Evolutionary conservation across 1,284 basidiomycete genomes (phyloP), one percentile per base, ranked within the genome.

Genomic region (Tilletia walkeri): DNA sequence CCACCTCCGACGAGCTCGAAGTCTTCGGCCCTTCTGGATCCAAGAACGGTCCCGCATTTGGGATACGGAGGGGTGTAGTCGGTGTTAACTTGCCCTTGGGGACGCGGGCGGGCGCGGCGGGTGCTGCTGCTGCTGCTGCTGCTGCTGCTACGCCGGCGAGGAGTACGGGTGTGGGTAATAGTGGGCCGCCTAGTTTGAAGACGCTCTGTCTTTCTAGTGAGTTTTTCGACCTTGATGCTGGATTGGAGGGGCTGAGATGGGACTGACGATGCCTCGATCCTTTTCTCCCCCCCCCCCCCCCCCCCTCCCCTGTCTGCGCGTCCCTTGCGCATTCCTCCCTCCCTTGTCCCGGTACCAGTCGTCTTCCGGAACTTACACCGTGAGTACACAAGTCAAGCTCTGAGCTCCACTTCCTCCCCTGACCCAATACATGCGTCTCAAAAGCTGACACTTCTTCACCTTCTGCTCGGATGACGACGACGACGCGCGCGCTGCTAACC

Each of bases 301-400:
- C 2, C 34, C n/a, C 4, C 2, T 53, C 16, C 18, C 50, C 24
- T 24, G 9, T 53, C 24, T 56, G 54, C 54, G 54, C 48, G 54
- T 70, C 70, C 59, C 67, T 72, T 34, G 75, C 72, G 10, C 75
- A 70, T 12, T 1, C 69, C 76, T 0, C 68, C 72, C 0, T 59
- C 71, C 38, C 5, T 38, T 69, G 45, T 65, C 66, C 53, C 70
- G 73, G 2, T 73, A 10, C 69, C 73, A 69, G 79, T 82, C 20
- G 74, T 82, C 65, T 67, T 77, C 5, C 76, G 80, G 48, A 77
- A 81, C 68, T n/a, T 75, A 14, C 38, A 67, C n/a, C 65, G 71
- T 72, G 70, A 69, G 68, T 71, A 14, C 24, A 30, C 34, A 14
- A 34, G 9, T 6, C 45, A 34, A 2, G 14, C 34, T 48, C 34